Percentiles rank a stretch among this genome's conserved stretches.
phyloP scores from a whole-genome alignment of 2,329 filamentous ascomycete genomes.

The Waltergamsia citrina region DNA sequence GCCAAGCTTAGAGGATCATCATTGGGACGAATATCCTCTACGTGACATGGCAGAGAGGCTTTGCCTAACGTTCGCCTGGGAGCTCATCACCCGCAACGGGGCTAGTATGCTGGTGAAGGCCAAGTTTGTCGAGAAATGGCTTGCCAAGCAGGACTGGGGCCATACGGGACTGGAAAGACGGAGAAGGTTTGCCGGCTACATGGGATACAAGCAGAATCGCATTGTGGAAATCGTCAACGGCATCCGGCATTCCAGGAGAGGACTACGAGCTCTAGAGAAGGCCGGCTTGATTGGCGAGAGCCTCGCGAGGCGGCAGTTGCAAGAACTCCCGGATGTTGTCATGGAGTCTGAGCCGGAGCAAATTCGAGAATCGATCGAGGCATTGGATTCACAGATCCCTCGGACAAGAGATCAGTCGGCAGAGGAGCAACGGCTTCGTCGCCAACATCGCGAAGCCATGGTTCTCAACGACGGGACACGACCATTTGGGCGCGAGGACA shows the following conservation, averaged over 20 bases:
- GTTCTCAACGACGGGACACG: slow-evolving; percentile 80
- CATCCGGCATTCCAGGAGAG: slow-evolving; percentile 38
- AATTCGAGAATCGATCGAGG: slow-evolving; percentile 12
- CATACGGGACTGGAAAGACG: slow-evolving; percentile 38
- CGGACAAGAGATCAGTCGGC: slow-evolving; percentile 40
- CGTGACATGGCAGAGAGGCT: slow-evolving; percentile 53
- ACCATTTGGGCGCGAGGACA: slow-evolving; percentile 64
- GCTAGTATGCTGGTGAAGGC: slow-evolving; percentile 49
- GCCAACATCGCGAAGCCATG: slow-evolving; percentile 78
- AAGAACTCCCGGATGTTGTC: slow-evolving; percentile 19
- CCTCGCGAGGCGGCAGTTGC: slow-evolving; percentile 15
- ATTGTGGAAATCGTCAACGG: slow-evolving; percentile 42
- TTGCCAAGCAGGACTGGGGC: slow-evolving; percentile 65
- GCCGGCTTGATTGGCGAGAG: slow-evolving; percentile 30
- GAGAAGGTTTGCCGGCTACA: slow-evolving; percentile 44
- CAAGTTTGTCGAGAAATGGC: slow-evolving; percentile 62
- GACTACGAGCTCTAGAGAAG: slow-evolving; percentile 39
- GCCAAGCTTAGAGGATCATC: slow-evolving; percentile 40
- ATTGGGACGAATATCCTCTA: slow-evolving; percentile 54
- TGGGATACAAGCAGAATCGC: slow-evolving; percentile 37
- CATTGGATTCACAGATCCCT: slow-evolving; percentile 12
- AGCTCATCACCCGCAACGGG: slow-evolving; percentile 51
- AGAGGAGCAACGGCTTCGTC: slow-evolving; percentile 63
- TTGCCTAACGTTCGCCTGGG: slow-evolving; percentile 45
- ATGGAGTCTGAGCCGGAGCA: slow-evolving; percentile 21